Conservation (phyloP, 129 eudicot species). For the Heracleum sosnowskyi region DNA sequence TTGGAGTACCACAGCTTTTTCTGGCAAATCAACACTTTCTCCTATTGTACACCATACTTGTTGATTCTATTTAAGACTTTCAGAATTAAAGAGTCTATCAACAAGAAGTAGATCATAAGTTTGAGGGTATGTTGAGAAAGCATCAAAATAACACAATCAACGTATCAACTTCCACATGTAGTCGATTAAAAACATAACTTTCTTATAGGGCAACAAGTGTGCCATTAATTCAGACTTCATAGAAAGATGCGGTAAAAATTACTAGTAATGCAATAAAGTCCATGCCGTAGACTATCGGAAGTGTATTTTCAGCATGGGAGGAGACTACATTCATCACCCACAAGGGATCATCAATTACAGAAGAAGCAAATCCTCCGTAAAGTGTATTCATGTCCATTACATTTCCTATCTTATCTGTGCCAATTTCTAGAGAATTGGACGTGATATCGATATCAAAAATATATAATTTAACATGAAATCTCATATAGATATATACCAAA, state of each 20-base stretch:
- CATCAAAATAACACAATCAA: slow-evolving; percentile 22
- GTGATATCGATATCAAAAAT: too few species aligned
- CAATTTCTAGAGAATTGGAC: slow-evolving; percentile 68
- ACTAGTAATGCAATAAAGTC: slow-evolving; percentile 98
- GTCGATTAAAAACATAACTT: background rate
- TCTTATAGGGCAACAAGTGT: background rate
- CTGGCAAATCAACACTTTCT: slow-evolving; percentile 58
- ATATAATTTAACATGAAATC: too few species aligned
- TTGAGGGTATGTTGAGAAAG: slow-evolving; percentile 95
- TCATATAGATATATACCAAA: too few species aligned
- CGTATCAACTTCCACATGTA: background rate
- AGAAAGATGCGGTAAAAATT: slow-evolving; percentile 16
- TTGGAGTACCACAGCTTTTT: slow-evolving; percentile 59
- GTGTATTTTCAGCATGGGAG: slow-evolving; percentile 77
- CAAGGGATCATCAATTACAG: slow-evolving; percentile 60
- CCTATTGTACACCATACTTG: slow-evolving; percentile 35
- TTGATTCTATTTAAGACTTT: slow-evolving; percentile 79
- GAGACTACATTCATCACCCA: slow-evolving; percentile 99
- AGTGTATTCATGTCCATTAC: slow-evolving; percentile 96
- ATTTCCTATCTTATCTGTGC: slow-evolving; percentile 76
- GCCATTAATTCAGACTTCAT: background rate
- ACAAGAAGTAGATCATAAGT: slow-evolving; percentile 92
- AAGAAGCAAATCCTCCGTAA: slow-evolving; percentile 92
- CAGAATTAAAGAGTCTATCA: slow-evolving; percentile 89
- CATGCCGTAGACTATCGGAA: slow-evolving; percentile 75